Evolutionary conservation across 1,284 basidiomycete genomes (phyloP).

Genomic region (Cryptococcus sp.): DNA sequence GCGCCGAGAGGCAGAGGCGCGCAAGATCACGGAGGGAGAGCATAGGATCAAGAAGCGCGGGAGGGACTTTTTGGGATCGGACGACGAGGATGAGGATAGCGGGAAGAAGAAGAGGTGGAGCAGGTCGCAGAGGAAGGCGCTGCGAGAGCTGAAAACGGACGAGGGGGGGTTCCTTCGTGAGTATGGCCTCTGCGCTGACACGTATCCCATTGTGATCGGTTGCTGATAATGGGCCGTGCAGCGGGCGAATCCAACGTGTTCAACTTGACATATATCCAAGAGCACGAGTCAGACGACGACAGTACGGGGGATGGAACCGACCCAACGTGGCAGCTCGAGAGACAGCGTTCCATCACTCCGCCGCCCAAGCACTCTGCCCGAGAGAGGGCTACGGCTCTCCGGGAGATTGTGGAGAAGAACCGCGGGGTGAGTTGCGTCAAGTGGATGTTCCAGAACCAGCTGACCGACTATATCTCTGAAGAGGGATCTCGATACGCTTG

Average conservation of each 20-base stretch:
- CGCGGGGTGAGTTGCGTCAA: slow-evolving; percentile 16
- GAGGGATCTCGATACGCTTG: slow-evolving; percentile 7
- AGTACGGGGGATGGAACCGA: slow-evolving; percentile 29
- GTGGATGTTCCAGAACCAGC: not conserved
- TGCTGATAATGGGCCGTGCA: slow-evolving; percentile 2
- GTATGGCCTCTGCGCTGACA: not conserved
- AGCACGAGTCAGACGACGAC: slow-evolving; percentile 35
- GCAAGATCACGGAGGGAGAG: slow-evolving; percentile 38
- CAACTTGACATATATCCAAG: slow-evolving; percentile 23
- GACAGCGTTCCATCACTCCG: not conserved
- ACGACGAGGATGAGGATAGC: slow-evolving; percentile 27
- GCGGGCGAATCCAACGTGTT: slow-evolving; percentile 37
- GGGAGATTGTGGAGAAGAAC: slow-evolving; percentile 24
- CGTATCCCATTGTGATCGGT: not conserved
- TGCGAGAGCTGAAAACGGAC: slow-evolving; percentile 29
- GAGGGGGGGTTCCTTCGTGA: slow-evolving; percentile 30
- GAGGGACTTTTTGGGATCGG: slow-evolving; percentile 34
- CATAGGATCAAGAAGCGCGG: slow-evolving; percentile 31
- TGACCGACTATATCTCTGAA: not conserved
- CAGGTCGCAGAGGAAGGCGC: slow-evolving; percentile 25
- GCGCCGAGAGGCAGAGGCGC: slow-evolving; percentile 33
- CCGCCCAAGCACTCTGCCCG: not conserved
- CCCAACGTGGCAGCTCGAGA: not conserved
- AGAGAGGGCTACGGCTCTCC: slow-evolving; percentile 3
- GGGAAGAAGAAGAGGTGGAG: slow-evolving; percentile 14